These are phyloP conservation scores for Leccinum olivaceopallidum DNA, from an alignment of 768 basidiomycete genomes.

Conservation along the genomic window DNA sequence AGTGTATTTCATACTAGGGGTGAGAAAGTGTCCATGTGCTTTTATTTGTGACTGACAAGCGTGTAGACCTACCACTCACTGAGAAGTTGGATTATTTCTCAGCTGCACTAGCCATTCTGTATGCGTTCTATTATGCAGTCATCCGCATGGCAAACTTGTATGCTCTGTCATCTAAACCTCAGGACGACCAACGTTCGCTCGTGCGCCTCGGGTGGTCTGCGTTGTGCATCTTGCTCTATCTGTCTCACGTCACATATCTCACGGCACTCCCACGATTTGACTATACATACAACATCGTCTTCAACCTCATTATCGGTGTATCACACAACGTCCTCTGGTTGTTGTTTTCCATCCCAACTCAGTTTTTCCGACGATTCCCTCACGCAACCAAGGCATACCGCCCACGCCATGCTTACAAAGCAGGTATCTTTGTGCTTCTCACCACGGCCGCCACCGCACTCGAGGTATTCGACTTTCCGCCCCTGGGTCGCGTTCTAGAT, in stretches of 20 bases:
- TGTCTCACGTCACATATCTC: constrained; percentile 79
- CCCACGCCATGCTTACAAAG: constrained; percentile 53
- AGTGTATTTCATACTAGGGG: constrained; percentile 92
- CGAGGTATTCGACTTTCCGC: constrained; percentile 92
- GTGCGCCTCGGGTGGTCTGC: constrained; percentile 44
- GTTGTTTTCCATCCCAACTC: constrained; percentile 57
- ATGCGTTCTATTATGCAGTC: constrained; percentile 74
- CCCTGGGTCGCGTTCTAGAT: constrained; percentile 72
- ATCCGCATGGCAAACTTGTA: constrained; percentile 81
- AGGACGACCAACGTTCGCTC: constrained; percentile 16
- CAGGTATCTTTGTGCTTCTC: constrained; percentile 60
- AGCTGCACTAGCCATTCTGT: constrained; percentile 82
- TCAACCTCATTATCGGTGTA: constrained; percentile 77
- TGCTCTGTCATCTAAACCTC: constrained; percentile 35
- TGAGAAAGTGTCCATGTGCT: constrained; percentile 34
- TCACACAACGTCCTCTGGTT: constrained; percentile 84
- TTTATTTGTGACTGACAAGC: constrained; percentile 9
- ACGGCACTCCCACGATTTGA: constrained; percentile 77
- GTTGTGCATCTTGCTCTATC: constrained; percentile 54
- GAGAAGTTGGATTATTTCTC: constrained; percentile 97
- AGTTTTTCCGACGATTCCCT: constrained; percentile 56
- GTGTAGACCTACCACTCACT: constrained; percentile 73
- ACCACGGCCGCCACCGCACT: constrained; percentile 76
- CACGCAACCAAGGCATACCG: constrained; percentile 55
- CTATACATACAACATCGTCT: constrained; percentile 90